Evolutionary conservation across 352 stramenopile species (phyloP).

Genomic region (Pythium guiyangense): DNA sequence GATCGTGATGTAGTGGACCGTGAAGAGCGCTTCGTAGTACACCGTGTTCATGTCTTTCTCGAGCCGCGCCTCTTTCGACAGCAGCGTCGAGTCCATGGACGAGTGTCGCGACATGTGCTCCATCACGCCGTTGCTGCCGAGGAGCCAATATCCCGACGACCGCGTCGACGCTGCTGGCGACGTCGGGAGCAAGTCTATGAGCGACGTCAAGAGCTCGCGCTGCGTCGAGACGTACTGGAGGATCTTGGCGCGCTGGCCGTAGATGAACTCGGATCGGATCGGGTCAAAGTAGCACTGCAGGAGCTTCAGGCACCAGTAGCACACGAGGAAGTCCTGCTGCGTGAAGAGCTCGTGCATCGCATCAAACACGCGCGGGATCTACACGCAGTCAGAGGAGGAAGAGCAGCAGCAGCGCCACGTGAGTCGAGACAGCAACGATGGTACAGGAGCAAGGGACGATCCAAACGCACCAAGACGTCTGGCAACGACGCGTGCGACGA

Average conservation of each 20-base stretch:
- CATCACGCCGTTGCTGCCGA: constrained; percentile 17
- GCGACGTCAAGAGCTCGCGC: constrained; percentile 31
- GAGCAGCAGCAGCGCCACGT: background rate
- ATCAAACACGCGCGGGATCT: constrained; percentile 49
- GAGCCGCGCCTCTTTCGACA: constrained; percentile 56
- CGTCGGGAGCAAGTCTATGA: constrained; percentile 54
- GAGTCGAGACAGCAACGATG: background rate
- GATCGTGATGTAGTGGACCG: constrained; percentile 55
- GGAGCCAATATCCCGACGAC: constrained; percentile 43
- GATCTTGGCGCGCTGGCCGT: constrained; percentile 42
- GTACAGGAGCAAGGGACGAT: background rate
- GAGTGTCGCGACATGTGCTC: constrained; percentile 11
- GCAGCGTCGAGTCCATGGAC: constrained; percentile 24
- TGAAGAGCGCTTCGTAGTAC: constrained; percentile 63
- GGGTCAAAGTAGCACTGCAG: constrained; percentile 65
- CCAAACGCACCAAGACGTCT: constrained; percentile 25
- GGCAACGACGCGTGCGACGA: constrained; percentile 36
- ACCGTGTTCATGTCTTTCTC: constrained; percentile 68
- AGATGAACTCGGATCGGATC: constrained; percentile 18
- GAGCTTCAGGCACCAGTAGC: constrained; percentile 66
- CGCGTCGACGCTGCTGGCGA: constrained; percentile 30
- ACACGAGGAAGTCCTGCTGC: constrained; percentile 51
- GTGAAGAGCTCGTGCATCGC: constrained; percentile 50
- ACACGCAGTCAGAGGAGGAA: background rate
- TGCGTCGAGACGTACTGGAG: constrained; percentile 58